A percentile compares a stretch with the other conserved stretches of the same genome.
phyloP scores from a whole-genome alignment of 768 basidiomycete species.

The Boletus tylopilopsis region DNA sequence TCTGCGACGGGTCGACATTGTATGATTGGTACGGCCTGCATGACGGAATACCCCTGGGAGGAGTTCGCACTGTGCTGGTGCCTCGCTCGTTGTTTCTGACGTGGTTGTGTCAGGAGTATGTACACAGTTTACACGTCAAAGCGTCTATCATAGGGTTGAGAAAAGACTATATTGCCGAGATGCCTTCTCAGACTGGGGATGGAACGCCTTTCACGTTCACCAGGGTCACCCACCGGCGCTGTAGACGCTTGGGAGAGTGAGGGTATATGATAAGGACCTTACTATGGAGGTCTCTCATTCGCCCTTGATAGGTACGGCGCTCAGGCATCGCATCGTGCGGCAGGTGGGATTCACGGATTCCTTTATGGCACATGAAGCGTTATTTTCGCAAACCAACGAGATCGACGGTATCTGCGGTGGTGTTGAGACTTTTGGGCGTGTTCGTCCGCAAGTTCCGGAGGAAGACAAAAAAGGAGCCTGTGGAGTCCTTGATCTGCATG shows the following conservation, averaged over 20 bases:
- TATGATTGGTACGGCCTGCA: neutral
- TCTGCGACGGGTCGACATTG: neutral
- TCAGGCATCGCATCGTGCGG: neutral
- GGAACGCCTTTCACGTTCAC: no score
- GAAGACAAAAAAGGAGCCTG: neutral
- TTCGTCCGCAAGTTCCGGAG: neutral
- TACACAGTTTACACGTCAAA: neutral
- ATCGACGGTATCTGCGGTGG: no score
- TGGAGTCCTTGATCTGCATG: neutral
- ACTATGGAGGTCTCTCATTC: neutral
- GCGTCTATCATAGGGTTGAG: neutral
- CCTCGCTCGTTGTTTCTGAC: slow-evolving; percentile 7
- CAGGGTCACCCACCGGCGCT: neutral
- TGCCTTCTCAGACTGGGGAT: neutral
- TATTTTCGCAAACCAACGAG: no score
- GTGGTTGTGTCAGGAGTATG: no score
- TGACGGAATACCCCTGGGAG: neutral
- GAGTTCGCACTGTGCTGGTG: neutral
- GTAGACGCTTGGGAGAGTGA: neutral
- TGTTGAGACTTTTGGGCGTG: no score
- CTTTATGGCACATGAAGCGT: no score
- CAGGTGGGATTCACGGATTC: no score
- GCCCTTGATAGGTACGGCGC: neutral
- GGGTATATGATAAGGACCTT: neutral
- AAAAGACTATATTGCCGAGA: neutral